These are phyloP conservation scores for Gossypium gossypioides DNA, from an alignment of 441 rosid genomes.

Conservation along the genomic window DNA sequence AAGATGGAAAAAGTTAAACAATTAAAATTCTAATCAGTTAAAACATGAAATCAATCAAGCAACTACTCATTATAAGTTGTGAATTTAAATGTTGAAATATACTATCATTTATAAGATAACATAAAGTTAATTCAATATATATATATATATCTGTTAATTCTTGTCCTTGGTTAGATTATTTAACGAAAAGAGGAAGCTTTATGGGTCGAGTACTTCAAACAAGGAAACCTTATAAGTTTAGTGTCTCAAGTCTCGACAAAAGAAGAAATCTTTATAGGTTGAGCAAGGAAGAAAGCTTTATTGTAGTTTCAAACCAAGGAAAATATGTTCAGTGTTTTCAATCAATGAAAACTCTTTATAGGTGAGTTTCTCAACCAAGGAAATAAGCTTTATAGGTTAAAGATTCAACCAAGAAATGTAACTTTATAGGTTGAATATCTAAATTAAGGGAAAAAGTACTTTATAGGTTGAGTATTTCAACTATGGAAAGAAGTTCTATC, in stretches of 20 bases:
- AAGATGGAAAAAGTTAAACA: neutral
- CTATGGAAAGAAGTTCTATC: neutral
- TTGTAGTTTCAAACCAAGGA: neutral
- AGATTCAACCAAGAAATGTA: neutral
- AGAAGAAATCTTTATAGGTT: neutral
- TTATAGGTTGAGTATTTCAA: neutral
- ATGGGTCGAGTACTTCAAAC: neutral
- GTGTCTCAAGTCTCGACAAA: neutral
- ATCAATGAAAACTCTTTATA: neutral
- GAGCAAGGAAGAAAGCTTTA: neutral
- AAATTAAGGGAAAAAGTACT: neutral
- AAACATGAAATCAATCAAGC: neutral
- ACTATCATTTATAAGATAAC: neutral
- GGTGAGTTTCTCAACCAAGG: neutral
- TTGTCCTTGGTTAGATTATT: neutral
- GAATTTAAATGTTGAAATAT: neutral
- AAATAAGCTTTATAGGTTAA: neutral
- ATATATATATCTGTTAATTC: neutral
- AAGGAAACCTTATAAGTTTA: neutral
- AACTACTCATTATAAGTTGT: neutral
- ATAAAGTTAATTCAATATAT: neutral
- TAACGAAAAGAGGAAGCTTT: neutral
- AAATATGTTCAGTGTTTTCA: neutral
- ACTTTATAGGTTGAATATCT: neutral
- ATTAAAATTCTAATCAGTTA: neutral